phyloP scores from a whole-genome alignment of 2,329 filamentous ascomycete species.

The Beauveria sp. region DNA sequence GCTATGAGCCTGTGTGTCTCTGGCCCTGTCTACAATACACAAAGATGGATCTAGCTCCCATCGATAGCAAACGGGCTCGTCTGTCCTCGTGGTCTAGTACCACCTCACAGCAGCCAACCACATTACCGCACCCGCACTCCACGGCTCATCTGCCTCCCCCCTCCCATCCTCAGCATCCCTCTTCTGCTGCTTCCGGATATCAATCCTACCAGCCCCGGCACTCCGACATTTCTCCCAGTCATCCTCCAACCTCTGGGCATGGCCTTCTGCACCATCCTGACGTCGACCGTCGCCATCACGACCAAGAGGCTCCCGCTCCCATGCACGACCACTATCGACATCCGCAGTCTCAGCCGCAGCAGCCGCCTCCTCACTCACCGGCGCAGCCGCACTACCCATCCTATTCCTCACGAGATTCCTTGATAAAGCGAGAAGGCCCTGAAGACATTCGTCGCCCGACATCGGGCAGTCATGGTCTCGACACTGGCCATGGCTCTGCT shows the following conservation, averaged over 20 bases:
- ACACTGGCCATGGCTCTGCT: slow-evolving; percentile 23
- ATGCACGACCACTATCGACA: slow-evolving; percentile 45
- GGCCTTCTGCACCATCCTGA: slow-evolving; percentile 31
- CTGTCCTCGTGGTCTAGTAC: slow-evolving; percentile 35
- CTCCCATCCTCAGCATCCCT: slow-evolving; percentile 32
- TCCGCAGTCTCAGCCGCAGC: slow-evolving; percentile 16
- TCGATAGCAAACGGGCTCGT: slow-evolving; percentile 46
- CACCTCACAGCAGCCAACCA: slow-evolving; percentile 22
- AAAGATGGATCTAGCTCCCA: slow-evolving; percentile 46
- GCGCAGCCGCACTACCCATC: slow-evolving; percentile 36
- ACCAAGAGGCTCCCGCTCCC: slow-evolving; percentile 45
- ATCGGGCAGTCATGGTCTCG: slow-evolving; percentile 40
- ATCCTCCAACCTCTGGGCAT: slow-evolving; percentile 18
- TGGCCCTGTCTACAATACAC: slow-evolving; percentile 15
- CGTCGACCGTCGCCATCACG: slow-evolving; percentile 48
- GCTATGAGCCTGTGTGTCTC: slow-evolving; percentile 12
- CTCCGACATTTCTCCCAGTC: slow-evolving; percentile 13
- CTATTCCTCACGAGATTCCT: slow-evolving; percentile 41
- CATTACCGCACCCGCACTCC: slow-evolving; percentile 14
- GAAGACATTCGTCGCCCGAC: slow-evolving; percentile 46
- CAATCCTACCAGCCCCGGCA: slow-evolving; percentile 24
- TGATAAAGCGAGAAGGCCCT: slow-evolving; percentile 49
- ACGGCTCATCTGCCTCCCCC: slow-evolving; percentile 25
- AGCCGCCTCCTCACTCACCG: slow-evolving; percentile 32
- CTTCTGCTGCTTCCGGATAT: slow-evolving; percentile 1